Percentiles rank a stretch among this genome's conserved stretches.
phyloP scores from a whole-genome alignment of 1,284 basidiomycete genomes.

The Apiotrichum akiyoshidainum region DNA sequence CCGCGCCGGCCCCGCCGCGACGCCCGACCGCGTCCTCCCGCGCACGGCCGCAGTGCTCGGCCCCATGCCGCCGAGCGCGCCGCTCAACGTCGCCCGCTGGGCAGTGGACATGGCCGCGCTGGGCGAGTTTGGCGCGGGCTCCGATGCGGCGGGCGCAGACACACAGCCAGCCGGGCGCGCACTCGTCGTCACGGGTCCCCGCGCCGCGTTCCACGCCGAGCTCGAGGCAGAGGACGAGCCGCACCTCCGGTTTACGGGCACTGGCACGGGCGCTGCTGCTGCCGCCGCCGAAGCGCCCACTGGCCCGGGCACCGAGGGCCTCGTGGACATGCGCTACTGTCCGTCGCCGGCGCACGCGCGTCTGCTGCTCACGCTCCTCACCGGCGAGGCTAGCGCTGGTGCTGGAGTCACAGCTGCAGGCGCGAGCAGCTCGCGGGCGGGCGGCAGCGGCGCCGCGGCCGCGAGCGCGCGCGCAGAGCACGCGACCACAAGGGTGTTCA shows the following conservation, averaged over 20 bases:
- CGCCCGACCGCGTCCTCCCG: conserved; percentile 22
- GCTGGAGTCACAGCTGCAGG: too few relatives aligned
- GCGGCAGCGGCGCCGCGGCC: too few relatives aligned
- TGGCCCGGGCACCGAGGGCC: too few relatives aligned
- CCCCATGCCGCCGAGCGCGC: conserved; percentile 33
- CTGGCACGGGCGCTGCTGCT: conserved; percentile 11
- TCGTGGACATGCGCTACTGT: neutral
- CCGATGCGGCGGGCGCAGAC: too few relatives aligned
- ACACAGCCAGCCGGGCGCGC: conserved; percentile 11
- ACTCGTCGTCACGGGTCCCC: conserved; percentile 37
- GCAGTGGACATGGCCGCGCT: conserved; percentile 16
- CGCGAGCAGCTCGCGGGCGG: too few relatives aligned
- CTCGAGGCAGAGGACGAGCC: conserved; percentile 41
- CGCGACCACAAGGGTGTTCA: neutral
- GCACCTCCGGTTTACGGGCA: conserved; percentile 23
- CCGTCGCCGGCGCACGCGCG: neutral
- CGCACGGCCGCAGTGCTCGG: conserved; percentile 26
- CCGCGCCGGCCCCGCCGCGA: conserved; percentile 27
- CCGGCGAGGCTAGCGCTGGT: neutral
- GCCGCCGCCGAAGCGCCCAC: conserved; percentile 10
- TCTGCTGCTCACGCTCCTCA: neutral
- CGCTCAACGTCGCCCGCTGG: conserved; percentile 29
- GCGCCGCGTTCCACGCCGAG: conserved; percentile 19
- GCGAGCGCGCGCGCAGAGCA: too few relatives aligned
- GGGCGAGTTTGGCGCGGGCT: conserved; percentile 15